Evolutionary conservation across 1,284 basidiomycete species (phyloP).

Genomic region (Heterobasidion parviporum): DNA sequence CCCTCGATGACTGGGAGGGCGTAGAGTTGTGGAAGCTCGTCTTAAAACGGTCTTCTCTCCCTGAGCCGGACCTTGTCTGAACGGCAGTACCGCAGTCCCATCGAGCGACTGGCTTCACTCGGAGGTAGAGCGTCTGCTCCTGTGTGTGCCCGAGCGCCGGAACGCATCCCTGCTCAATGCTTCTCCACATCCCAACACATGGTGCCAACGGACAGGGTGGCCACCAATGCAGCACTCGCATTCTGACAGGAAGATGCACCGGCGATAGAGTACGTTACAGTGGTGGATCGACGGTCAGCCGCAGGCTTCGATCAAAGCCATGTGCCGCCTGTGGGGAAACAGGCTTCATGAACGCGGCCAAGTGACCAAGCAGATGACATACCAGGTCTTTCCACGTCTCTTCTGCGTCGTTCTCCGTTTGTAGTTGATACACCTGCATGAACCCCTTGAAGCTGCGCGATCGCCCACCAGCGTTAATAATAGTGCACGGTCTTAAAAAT

Average conservation of each 20-base stretch:
- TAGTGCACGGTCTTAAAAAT: not conserved
- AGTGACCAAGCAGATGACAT: slow-evolving; percentile 15
- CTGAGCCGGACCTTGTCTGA: not conserved
- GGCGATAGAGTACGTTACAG: not conserved
- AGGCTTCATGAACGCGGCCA: not conserved
- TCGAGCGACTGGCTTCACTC: too few species aligned
- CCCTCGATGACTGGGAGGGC: slow-evolving; percentile 64
- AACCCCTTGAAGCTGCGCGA: slow-evolving; percentile 61
- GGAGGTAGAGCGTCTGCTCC: too few species aligned
- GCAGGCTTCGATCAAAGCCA: slow-evolving; percentile 62
- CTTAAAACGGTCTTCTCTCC: not conserved
- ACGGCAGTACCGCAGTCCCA: not conserved
- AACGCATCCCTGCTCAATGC: too few species aligned
- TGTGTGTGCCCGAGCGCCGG: too few species aligned
- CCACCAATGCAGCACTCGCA: too few species aligned
- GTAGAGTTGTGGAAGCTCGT: slow-evolving; percentile 65
- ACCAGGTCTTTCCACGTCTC: slow-evolving; percentile 78
- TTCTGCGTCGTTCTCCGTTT: slow-evolving; percentile 74
- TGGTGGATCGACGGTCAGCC: slow-evolving; percentile 43
- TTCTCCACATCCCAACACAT: too few species aligned
- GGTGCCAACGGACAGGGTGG: too few species aligned
- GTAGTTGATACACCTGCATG: slow-evolving; percentile 70
- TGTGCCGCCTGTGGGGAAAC: slow-evolving; percentile 45
- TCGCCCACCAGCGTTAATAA: not conserved
- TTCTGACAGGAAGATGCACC: too few species aligned